Evolutionary conservation across 2,329 filamentous ascomycete genomes (phyloP).

Genomic region (Ophiostoma triangulosporum): DNA sequence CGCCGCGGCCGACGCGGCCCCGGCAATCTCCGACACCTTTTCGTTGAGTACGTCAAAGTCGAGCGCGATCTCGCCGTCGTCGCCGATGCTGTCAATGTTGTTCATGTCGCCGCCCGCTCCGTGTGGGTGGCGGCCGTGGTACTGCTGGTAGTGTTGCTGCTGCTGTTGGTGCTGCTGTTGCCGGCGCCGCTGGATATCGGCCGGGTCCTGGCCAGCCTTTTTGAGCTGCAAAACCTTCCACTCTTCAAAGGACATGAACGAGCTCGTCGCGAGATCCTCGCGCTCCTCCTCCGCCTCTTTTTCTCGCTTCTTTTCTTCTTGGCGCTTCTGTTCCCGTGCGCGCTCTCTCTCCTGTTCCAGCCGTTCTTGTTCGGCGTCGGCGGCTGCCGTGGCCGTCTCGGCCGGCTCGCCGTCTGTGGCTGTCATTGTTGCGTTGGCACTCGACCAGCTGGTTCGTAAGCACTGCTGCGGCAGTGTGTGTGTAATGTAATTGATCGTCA

Average conservation of each 20-base stretch:
- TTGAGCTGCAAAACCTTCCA: slow-evolving; percentile 93
- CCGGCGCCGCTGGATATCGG: slow-evolving; percentile 53
- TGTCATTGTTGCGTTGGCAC: slow-evolving; percentile 15
- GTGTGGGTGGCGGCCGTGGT: not conserved
- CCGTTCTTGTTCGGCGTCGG: not conserved
- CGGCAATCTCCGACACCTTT: slow-evolving; percentile 28
- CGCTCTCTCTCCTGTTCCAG: not conserved
- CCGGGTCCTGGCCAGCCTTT: slow-evolving; percentile 60
- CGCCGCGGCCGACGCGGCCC: slow-evolving; percentile 18
- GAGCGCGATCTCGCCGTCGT: slow-evolving; percentile 69
- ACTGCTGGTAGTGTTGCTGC: not conserved
- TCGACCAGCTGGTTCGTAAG: slow-evolving; percentile 47
- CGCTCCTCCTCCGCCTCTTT: slow-evolving; percentile 13
- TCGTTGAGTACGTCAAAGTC: slow-evolving; percentile 39
- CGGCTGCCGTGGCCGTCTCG: not conserved
- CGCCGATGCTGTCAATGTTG: slow-evolving; percentile 54
- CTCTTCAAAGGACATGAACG: slow-evolving; percentile 94
- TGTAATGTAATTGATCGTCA: slow-evolving; percentile 71
- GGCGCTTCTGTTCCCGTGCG: slow-evolving; percentile 12
- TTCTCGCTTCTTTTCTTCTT: not conserved
- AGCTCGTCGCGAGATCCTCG: slow-evolving; percentile 41
- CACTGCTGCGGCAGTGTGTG: slow-evolving; percentile 67
- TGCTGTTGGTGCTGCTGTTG: slow-evolving; percentile 35
- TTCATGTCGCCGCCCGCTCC: slow-evolving; percentile 43
- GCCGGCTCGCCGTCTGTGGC: slow-evolving; percentile 3